Percentiles rank a stretch among this genome's conserved stretches.
phyloP scores from a whole-genome alignment of 1,284 basidiomycete genomes.

The Apiotrichum mycotoxinovorans region DNA sequence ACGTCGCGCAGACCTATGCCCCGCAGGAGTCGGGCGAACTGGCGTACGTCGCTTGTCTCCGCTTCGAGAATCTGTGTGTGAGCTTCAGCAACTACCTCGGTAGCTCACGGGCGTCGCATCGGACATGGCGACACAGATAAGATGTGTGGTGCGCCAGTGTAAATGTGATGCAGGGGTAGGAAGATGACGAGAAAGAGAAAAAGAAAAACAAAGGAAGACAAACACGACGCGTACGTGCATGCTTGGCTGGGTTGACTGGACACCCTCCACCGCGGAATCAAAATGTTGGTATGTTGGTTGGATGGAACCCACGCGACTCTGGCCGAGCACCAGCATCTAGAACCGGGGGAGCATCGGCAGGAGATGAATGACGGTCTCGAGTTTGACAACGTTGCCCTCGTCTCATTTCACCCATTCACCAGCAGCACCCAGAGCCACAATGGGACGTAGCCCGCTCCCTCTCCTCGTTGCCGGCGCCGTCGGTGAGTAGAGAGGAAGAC shows the following conservation, averaged over 20 bases:
- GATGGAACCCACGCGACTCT: too few species aligned
- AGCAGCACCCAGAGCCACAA: slow-evolving; percentile 3
- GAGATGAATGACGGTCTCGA: too few species aligned
- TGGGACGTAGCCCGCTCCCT: slow-evolving; percentile 23
- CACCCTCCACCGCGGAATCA: slow-evolving; percentile 1
- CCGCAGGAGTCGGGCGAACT: slow-evolving; percentile 67
- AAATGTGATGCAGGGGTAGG: not conserved
- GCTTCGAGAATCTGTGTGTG: slow-evolving; percentile 65
- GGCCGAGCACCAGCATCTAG: not conserved
- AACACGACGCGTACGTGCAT: not conserved
- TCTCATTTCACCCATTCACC: not conserved
- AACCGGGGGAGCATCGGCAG: too few species aligned
- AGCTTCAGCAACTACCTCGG: not conserved
- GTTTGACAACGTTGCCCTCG: too few species aligned
- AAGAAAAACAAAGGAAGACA: not conserved
- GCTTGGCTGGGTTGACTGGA: not conserved
- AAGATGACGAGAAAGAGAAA: not conserved
- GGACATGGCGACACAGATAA: too few species aligned
- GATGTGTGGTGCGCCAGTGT: too few species aligned
- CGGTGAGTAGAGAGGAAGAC: slow-evolving; percentile 29
- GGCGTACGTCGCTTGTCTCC: slow-evolving; percentile 71
- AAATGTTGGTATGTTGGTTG: not conserved
- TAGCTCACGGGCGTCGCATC: not conserved
- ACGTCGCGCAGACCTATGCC: slow-evolving; percentile 75
- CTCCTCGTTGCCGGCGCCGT: slow-evolving; percentile 28